Percentiles rank a stretch among this genome's conserved stretches.
phyloP scores from a whole-genome alignment of 2,329 filamentous ascomycete genomes.

The Madurella mycetomatis region DNA sequence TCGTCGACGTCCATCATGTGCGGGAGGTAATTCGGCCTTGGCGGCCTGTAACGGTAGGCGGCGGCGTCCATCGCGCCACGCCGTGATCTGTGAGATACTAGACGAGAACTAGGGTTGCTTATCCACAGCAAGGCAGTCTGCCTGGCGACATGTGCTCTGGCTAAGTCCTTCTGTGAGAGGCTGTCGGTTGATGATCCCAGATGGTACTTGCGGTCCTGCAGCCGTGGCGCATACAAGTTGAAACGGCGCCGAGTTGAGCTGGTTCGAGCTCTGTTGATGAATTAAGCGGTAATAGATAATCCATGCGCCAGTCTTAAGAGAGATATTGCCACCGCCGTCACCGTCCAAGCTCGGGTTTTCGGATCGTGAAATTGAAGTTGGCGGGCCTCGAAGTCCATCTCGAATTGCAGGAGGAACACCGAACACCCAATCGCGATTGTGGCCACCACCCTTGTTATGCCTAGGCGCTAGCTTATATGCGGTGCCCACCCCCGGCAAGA shows the following conservation, averaged over 20 bases:
- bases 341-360: too few relatives aligned
- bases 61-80: conserved; percentile 38
- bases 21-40: conserved; percentile 58
- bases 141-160: neutral
- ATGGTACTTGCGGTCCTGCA: too few relatives aligned
- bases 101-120: neutral
- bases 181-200: neutral
- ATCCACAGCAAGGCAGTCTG: too few relatives aligned
- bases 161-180: neutral
- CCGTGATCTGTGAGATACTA: neutral
- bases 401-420: neutral
- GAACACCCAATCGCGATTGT: neutral
- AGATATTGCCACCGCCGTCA: too few relatives aligned
- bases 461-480: neutral
- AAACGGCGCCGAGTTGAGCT: too few relatives aligned
- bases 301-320: too few relatives aligned
- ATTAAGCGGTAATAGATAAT: too few relatives aligned
- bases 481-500: neutral
- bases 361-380: too few relatives aligned
- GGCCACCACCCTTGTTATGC: conserved; percentile 1
- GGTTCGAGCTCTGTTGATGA: too few relatives aligned
- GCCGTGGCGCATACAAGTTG: too few relatives aligned
- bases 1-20: conserved; percentile 49
- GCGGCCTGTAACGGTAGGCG: conserved; percentile 49
- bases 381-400: conserved; percentile 8